Evolutionary conservation across 768 basidiomycete genomes (phyloP).

Genomic region (Hortiboletus flavorubellus): DNA sequence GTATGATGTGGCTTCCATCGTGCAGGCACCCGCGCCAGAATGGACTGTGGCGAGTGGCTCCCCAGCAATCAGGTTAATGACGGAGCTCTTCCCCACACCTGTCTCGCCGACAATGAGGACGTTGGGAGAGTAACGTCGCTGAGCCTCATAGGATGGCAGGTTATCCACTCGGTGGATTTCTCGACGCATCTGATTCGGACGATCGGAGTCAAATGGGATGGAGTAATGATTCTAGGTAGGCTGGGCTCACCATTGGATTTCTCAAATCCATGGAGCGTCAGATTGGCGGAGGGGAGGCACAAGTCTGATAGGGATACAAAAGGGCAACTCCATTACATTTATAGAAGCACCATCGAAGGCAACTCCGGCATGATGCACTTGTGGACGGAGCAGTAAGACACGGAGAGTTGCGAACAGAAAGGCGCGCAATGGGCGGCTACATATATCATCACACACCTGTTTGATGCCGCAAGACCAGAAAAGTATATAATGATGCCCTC

Average conservation of each 20-base stretch:
- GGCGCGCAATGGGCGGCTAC: conserved; percentile 18
- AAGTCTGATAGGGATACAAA: neutral
- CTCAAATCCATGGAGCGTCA: neutral
- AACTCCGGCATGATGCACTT: neutral
- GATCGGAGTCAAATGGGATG: conserved; percentile 3
- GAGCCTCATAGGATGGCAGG: conserved; percentile 20
- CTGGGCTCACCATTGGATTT: conserved; percentile 12
- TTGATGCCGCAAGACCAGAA: neutral
- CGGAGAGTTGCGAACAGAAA: neutral
- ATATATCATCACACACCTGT: neutral
- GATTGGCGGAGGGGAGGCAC: neutral
- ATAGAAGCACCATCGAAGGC: conserved; percentile 8
- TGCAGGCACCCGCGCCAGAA: conserved; percentile 35
- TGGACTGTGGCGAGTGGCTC: conserved; percentile 25
- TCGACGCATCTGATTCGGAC: conserved; percentile 12
- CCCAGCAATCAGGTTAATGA: conserved; percentile 39
- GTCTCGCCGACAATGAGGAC: conserved; percentile 36
- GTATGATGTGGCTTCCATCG: conserved; percentile 31
- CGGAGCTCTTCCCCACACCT: conserved; percentile 37
- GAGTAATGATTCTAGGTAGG: neutral
- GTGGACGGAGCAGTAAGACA: neutral
- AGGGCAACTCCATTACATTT: conserved; percentile 8
- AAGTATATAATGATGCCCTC: neutral
- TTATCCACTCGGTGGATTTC: conserved; percentile 2
- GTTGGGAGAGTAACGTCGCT: conserved; percentile 32